A percentile compares a stretch with the other conserved stretches of the same genome.
phyloP scores from a whole-genome alignment of 768 basidiomycete genomes.

The Termitomyces sp. region DNA sequence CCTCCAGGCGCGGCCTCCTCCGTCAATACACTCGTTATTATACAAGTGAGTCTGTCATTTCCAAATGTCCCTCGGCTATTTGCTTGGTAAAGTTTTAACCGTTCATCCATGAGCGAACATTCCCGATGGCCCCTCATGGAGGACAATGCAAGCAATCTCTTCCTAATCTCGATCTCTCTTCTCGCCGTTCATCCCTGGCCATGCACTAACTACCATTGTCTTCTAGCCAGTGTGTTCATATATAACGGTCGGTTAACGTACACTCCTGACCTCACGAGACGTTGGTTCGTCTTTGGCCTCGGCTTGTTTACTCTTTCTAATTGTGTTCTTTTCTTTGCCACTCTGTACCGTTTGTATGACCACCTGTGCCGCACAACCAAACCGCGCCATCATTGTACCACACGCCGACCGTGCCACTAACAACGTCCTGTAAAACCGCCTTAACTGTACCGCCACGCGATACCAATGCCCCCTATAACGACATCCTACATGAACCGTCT shows the following conservation, averaged over 20 bases:
- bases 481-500: slow-evolving; percentile 37
- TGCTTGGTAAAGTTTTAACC: background rate
- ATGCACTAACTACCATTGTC: slow-evolving; percentile 25
- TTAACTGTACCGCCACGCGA: slow-evolving; percentile 7
- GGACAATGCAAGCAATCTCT: slow-evolving; percentile 19
- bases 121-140: slow-evolving; percentile 10
- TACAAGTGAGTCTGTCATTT: slow-evolving; percentile 34
- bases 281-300: slow-evolving; percentile 22
- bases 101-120: slow-evolving; percentile 5
- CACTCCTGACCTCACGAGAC: slow-evolving; percentile 16
- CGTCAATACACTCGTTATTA: slow-evolving; percentile 56
- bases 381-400: slow-evolving; percentile 6
- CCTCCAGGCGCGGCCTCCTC: slow-evolving; percentile 67
- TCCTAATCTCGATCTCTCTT: slow-evolving; percentile 18
- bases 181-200: slow-evolving; percentile 1
- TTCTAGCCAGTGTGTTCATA: slow-evolving; percentile 22
- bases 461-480: slow-evolving; percentile 9
- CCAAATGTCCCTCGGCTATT: slow-evolving; percentile 5
- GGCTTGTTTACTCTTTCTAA: slow-evolving; percentile 23
- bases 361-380: slow-evolving; percentile 14
- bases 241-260: slow-evolving; percentile 20
- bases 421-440: slow-evolving; percentile 10
- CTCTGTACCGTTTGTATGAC: slow-evolving; percentile 15
- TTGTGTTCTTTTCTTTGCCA: slow-evolving; percentile 16
- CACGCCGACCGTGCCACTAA: slow-evolving; percentile 7